These are phyloP conservation scores for Neltuma alba DNA, from an alignment of 306 rosid genomes.

Conservation along the genomic window DNA sequence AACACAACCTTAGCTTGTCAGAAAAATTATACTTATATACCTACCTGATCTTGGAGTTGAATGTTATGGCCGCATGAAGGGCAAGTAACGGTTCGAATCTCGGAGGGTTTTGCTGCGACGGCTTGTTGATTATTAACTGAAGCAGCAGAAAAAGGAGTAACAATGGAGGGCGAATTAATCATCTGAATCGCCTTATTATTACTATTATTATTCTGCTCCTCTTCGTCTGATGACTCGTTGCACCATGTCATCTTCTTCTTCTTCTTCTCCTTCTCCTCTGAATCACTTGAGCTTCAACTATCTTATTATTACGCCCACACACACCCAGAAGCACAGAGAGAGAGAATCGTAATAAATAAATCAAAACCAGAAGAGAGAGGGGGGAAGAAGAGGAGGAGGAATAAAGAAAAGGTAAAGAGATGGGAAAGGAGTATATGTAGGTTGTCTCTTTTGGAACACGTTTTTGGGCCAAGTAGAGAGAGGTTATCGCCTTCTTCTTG, in stretches of 20 bases:
- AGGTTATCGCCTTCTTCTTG: not conserved
- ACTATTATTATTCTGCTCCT: conserved; percentile 29
- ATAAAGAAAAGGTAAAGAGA: conserved; percentile 10
- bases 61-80: conserved; percentile 78
- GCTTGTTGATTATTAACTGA: not conserved
- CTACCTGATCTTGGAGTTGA: conserved; percentile 64
- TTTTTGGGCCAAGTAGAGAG: conserved; percentile 7
- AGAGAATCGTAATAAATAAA: not conserved
- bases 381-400: not conserved
- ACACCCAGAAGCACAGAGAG: not conserved
- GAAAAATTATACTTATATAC: too few species aligned
- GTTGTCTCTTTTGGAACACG: conserved; percentile 50
- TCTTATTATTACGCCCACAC: not conserved
- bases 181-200: conserved; percentile 29
- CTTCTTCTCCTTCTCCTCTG: not conserved
- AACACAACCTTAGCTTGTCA: too few species aligned
- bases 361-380: not conserved
- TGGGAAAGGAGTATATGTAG: not conserved
- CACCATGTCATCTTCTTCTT: conserved; percentile 65
- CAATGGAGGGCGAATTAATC: conserved; percentile 21
- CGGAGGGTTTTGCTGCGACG: conserved; percentile 12
- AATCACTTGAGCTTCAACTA: not conserved
- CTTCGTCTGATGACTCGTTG: conserved; percentile 57
- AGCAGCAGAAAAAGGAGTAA: not conserved
- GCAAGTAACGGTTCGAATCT: conserved; percentile 58